These are phyloP conservation scores for Xylariaceae sp. DNA, from an alignment of 2,329 filamentous ascomycete species.

Conservation along the genomic window DNA sequence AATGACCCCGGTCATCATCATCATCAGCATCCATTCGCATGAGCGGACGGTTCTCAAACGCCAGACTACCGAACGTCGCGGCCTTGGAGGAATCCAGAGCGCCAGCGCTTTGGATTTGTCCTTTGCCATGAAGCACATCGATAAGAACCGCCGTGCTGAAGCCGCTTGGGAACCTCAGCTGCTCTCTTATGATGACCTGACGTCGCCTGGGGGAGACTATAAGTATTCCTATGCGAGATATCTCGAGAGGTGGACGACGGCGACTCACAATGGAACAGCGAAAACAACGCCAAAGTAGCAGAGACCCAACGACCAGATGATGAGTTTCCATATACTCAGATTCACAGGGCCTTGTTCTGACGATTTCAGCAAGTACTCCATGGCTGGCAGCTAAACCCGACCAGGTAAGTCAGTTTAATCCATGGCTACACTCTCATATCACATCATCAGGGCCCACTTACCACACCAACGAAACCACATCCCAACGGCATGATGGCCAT, in stretches of 20 bases:
- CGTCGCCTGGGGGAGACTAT: constrained; percentile 55
- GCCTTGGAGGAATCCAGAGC: constrained; percentile 35
- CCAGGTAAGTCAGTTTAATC: constrained; percentile 9
- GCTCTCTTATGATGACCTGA: constrained; percentile 91
- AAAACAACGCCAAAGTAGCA: constrained; percentile 98
- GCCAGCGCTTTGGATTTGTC: constrained; percentile 37
- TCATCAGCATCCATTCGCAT: constrained; percentile 24
- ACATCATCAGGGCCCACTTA: constrained; percentile 39
- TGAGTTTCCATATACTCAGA: constrained; percentile 73
- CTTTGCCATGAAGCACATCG: constrained; percentile 77
- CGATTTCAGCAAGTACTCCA: constrained; percentile 79
- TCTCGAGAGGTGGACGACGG: background rate
- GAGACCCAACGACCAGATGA: constrained; percentile 88
- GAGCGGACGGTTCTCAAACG: constrained; percentile 37
- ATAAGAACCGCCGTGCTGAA: constrained; percentile 96
- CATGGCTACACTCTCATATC: background rate
- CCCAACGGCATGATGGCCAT: constrained; percentile 97
- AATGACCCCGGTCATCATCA: constrained; percentile 20
- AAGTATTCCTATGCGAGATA: background rate
- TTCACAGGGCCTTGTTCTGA: constrained; percentile 79
- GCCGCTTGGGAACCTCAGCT: constrained; percentile 90
- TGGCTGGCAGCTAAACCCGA: constrained; percentile 69
- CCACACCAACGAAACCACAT: constrained; percentile 91
- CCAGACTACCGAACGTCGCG: constrained; percentile 38
- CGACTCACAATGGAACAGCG: constrained; percentile 77